Conservation (phyloP, 2,329 filamentous ascomycete genomes). For the Ampelomyces quisqualis region DNA sequence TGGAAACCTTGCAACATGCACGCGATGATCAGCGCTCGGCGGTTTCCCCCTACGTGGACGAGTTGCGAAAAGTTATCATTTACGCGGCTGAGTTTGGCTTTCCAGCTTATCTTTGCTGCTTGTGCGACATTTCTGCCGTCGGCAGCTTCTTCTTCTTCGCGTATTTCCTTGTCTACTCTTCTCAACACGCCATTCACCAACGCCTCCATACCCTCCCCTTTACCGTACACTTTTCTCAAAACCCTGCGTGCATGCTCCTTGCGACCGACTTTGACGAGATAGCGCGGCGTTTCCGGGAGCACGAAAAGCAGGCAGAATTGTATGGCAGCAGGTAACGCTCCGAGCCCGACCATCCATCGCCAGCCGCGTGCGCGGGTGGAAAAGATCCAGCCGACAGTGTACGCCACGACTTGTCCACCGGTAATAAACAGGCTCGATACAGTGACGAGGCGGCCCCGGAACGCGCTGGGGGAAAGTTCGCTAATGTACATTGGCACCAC, state of each 20-base stretch:
- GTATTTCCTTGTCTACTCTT: constrained; percentile 72
- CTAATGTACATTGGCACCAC: constrained; percentile 78
- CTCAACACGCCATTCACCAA: constrained; percentile 63
- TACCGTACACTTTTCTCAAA: constrained; percentile 63
- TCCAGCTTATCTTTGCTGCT: constrained; percentile 29
- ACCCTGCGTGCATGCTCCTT: constrained; percentile 64
- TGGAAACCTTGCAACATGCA: constrained; percentile 85
- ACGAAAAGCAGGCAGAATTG: constrained; percentile 68
- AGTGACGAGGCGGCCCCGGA: constrained; percentile 78
- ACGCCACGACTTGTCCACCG: constrained; percentile 84
- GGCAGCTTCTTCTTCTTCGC: constrained; percentile 63
- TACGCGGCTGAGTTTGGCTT: constrained; percentile 50
- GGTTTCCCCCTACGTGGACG: constrained; percentile 52
- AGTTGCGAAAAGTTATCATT: constrained; percentile 57
- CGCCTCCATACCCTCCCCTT: constrained; percentile 28
- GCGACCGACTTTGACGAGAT: constrained; percentile 71
- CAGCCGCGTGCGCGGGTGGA: constrained; percentile 62
- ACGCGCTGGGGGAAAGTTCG: constrained; percentile 75
- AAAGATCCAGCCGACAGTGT: constrained; percentile 78
- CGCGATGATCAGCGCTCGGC: constrained; percentile 77
- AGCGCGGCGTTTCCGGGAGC: constrained; percentile 88
- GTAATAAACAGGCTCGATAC: constrained; percentile 82
- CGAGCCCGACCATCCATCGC: constrained; percentile 90
- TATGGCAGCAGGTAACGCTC: constrained; percentile 70
- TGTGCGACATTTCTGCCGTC: constrained; percentile 39